Conservation (phyloP, 2,329 filamentous ascomycete species). For the Fusarium euwallaceae region DNA sequence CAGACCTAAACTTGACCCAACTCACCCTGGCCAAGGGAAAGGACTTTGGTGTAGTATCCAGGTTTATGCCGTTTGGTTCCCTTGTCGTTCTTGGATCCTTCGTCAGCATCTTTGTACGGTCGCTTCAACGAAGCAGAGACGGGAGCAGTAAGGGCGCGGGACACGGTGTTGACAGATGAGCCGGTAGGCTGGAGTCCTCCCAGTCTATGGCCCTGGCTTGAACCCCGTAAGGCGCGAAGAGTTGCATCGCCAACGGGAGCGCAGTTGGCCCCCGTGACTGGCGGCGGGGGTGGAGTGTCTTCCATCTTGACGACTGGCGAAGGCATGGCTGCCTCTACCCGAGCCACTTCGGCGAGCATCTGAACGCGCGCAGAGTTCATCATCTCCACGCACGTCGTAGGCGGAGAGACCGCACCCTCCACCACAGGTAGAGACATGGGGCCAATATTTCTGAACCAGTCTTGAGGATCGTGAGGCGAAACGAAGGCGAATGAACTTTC, state of each 20-base stretch:
- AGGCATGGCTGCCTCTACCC: constrained; percentile 12
- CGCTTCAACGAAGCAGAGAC: constrained; percentile 12
- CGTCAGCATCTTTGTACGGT: constrained; percentile 5
- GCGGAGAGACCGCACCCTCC: constrained; percentile 1
- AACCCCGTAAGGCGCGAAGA: constrained; percentile 11
- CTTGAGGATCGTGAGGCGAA: neutral
- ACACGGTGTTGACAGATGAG: neutral
- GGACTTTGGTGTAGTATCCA: constrained; percentile 18
- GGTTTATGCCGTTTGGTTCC: constrained; percentile 2
- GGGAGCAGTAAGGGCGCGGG: neutral
- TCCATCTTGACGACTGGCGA: constrained; percentile 21
- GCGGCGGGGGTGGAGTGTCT: neutral
- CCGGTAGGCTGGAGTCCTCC: neutral
- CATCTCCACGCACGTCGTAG: constrained; percentile 12
- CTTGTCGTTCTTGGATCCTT: constrained; percentile 1
- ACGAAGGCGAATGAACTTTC: neutral
- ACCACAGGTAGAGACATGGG: constrained; percentile 13
- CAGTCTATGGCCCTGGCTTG: neutral
- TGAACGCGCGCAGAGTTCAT: constrained; percentile 48
- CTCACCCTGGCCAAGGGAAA: constrained; percentile 39
- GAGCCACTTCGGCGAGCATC: constrained; percentile 40
- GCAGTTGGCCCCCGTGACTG: constrained; percentile 34
- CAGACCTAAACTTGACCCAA: neutral
- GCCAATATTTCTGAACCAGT: neutral
- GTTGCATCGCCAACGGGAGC: constrained; percentile 35